Evolutionary conservation across 305 asterid genomes (phyloP).

Genomic region (Solanum hybrid): DNA sequence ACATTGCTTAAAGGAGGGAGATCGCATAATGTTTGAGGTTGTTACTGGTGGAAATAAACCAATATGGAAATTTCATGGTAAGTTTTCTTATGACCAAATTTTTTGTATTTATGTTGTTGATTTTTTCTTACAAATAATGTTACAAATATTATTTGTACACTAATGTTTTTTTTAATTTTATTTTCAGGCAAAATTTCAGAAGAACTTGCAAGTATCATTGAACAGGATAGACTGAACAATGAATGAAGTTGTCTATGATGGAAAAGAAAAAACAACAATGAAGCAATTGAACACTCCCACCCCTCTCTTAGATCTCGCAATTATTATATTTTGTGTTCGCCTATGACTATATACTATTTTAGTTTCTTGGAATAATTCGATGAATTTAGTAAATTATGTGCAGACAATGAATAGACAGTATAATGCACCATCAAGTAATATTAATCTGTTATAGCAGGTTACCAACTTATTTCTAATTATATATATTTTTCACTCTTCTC

Average conservation of each 20-base stretch:
- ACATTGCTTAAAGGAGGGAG: neutral
- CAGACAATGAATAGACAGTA: neutral
- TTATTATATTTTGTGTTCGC: neutral
- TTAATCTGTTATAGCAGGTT: neutral
- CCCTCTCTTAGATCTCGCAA: neutral
- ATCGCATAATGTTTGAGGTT: neutral
- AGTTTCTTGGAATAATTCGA: neutral
- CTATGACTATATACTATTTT: neutral
- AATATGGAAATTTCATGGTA: neutral
- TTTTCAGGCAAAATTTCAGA: neutral
- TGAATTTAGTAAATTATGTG: neutral
- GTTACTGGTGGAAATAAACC: neutral
- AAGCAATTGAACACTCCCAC: neutral
- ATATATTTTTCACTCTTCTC: too few species aligned
- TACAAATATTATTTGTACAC: neutral
- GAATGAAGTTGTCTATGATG: neutral
- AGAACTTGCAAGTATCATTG: neutral
- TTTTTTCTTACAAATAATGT: neutral
- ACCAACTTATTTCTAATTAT: neutral
- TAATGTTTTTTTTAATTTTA: too few species aligned
- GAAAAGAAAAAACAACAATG: neutral
- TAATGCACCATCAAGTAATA: too few species aligned
- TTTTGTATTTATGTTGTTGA: neutral
- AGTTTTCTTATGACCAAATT: neutral
- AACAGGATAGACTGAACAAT: neutral